Conservation (phyloP, 495 filamentous ascomycete species). For the Penicillium riverlandense region DNA sequence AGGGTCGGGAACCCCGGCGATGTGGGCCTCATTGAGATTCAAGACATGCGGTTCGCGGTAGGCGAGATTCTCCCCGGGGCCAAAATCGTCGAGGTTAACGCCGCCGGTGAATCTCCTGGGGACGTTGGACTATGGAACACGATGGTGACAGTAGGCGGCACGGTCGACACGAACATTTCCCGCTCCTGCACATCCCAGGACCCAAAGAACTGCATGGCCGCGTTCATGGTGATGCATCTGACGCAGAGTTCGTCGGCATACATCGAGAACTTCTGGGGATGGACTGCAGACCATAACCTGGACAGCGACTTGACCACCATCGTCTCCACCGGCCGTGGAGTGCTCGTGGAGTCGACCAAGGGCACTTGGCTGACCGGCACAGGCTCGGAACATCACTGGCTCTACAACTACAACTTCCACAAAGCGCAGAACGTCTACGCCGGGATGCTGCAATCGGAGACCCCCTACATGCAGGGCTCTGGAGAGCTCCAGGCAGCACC, state of each 20-base stretch:
- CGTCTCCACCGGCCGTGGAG: conserved; percentile 44
- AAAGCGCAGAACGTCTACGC: conserved; percentile 40
- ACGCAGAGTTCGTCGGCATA: conserved; percentile 43
- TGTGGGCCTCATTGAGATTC: conserved; percentile 50
- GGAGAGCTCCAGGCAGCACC: conserved; percentile 29
- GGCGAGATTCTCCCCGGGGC: conserved; percentile 43
- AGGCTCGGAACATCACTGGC: conserved; percentile 40
- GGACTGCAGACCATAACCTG: conserved; percentile 52
- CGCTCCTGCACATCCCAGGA: conserved; percentile 32
- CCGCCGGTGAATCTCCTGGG: conserved; percentile 41
- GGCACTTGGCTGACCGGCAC: conserved; percentile 37
- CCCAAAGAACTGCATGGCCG: conserved; percentile 34
- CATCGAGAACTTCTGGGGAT: conserved; percentile 56
- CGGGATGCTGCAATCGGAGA: conserved; percentile 37
- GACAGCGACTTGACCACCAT: conserved; percentile 29
- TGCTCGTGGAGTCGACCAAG: conserved; percentile 39
- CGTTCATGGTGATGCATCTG: conserved; percentile 47
- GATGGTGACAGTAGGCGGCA: conserved; percentile 47
- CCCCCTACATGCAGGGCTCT: conserved; percentile 39
- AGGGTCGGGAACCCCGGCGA: conserved; percentile 49
- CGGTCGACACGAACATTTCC: conserved; percentile 30
- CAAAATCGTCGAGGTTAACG: conserved; percentile 44
- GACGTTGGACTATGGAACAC: conserved; percentile 54
- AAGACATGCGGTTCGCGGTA: conserved; percentile 49
- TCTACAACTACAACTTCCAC: conserved; percentile 46